phyloP scores from a whole-genome alignment of 768 basidiomycete species.

The Lactifluus subvellereus region DNA sequence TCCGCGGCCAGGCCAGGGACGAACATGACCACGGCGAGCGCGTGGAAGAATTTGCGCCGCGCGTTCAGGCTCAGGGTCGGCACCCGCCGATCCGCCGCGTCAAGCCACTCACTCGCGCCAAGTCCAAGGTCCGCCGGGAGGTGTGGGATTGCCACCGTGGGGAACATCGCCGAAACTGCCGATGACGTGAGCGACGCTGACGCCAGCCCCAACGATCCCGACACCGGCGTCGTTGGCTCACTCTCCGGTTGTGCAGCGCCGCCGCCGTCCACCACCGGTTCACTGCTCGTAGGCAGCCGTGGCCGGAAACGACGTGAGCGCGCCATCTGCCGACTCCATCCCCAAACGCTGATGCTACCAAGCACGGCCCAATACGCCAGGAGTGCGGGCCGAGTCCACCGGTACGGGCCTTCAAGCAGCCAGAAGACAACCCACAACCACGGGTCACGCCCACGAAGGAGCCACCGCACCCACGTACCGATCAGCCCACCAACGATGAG shows the following conservation, averaged over 20 bases:
- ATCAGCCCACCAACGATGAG: constrained; percentile 78
- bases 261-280: not conserved
- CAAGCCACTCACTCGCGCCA: constrained; percentile 57
- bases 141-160: constrained; percentile 41
- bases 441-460: constrained; percentile 72
- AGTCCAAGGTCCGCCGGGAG: constrained; percentile 39
- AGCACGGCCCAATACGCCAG: constrained; percentile 82
- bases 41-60: constrained; percentile 95
- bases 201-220: constrained; percentile 4
- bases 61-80: constrained; percentile 88
- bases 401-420: constrained; percentile 64
- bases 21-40: constrained; percentile 93
- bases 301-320: constrained; percentile 64
- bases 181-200: constrained; percentile 13
- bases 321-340: constrained; percentile 89
- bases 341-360: constrained; percentile 80
- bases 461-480: constrained; percentile 91
- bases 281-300: constrained; percentile 27
- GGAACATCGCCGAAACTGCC: constrained; percentile 21
- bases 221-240: constrained; percentile 16
- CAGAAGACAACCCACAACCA: constrained; percentile 83
- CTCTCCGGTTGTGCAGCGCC: not conserved
- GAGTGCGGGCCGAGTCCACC: constrained; percentile 75
- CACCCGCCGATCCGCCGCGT: constrained; percentile 85
- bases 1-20: constrained; percentile 89